phyloP scores from a whole-genome alignment of 73 alveolate genomes.

The Blepharisma japonicum region DNA sequence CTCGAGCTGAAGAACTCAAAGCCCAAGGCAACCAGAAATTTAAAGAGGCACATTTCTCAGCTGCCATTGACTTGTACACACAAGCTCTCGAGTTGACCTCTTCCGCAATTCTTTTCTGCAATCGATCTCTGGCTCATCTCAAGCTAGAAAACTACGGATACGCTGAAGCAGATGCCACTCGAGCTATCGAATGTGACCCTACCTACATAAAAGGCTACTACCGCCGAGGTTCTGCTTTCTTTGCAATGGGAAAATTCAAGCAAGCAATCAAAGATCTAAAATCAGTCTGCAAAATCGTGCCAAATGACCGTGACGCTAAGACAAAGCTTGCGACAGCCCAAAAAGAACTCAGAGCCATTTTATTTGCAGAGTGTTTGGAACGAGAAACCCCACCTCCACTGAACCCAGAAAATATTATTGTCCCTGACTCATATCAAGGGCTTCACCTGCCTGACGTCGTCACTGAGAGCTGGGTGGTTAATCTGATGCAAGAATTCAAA shows the following conservation, averaged over 20 bases:
- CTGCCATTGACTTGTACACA: conserved; percentile 65
- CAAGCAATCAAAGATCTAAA: conserved; percentile 81
- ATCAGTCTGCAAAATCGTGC: conserved; percentile 55
- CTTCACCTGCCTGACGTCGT: conserved; percentile 72
- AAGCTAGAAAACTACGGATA: conserved; percentile 95
- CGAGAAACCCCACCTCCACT: conserved; percentile 62
- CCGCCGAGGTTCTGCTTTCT: conserved; percentile 92
- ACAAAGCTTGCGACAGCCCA: conserved; percentile 65
- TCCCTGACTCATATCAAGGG: conserved; percentile 82
- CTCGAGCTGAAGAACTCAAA: conserved; percentile 55
- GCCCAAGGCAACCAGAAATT: conserved; percentile 70
- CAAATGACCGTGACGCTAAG: conserved; percentile 80
- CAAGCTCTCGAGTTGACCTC: conserved; percentile 46
- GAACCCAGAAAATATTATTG: conserved; percentile 68
- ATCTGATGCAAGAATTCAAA: conserved; percentile 76
- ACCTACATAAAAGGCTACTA: conserved; percentile 85
- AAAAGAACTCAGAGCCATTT: conserved; percentile 72
- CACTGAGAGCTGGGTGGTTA: conserved; percentile 73
- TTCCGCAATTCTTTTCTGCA: conserved; percentile 77
- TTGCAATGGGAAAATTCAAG: conserved; percentile 68
- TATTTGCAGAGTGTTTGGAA: conserved; percentile 71
- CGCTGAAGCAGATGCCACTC: conserved; percentile 91
- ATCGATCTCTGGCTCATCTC: conserved; percentile 87
- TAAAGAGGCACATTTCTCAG: conserved; percentile 58
- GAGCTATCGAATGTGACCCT: conserved; percentile 82